Percentiles rank a stretch among this genome's conserved stretches.
Conservation (phyloP, 352 stramenopile species). For the Globisporangium yorkense region DNA sequence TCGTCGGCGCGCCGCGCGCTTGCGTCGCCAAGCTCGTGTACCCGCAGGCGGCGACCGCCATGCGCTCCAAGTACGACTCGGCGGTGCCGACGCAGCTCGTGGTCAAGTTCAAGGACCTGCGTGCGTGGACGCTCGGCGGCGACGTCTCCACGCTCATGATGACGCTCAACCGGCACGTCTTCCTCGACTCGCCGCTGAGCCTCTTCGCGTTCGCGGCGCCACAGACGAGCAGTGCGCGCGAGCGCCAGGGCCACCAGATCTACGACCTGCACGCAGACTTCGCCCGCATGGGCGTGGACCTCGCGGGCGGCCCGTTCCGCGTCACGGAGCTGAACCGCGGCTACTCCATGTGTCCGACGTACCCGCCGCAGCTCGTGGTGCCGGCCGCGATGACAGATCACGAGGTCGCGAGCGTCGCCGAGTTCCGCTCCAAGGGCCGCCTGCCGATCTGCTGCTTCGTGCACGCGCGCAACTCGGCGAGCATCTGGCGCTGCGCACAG, state of each 20-base stretch:
- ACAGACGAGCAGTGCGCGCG: constrained; percentile 11
- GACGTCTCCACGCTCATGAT: constrained; percentile 60
- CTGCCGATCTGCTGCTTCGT: constrained; percentile 83
- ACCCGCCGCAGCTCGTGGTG: constrained; percentile 70
- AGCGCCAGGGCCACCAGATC: constrained; percentile 45
- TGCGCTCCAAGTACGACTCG: constrained; percentile 23
- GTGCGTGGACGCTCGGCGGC: constrained; percentile 60
- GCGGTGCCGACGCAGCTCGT: constrained; percentile 51
- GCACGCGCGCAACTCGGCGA: constrained; percentile 54
- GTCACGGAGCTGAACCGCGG: constrained; percentile 58
- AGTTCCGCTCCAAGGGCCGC: constrained; percentile 78
- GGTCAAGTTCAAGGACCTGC: constrained; percentile 78
- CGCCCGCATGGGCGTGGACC: constrained; percentile 58
- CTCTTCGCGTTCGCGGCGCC: constrained; percentile 57
- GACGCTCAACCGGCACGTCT: constrained; percentile 64
- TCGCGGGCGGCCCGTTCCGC: constrained; percentile 34
- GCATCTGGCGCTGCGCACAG: constrained; percentile 82
- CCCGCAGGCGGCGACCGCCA: constrained; percentile 31
- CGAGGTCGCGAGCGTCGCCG: constrained; percentile 57
- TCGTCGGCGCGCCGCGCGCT: constrained; percentile 54
- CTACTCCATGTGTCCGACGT: constrained; percentile 79
- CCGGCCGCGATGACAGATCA: constrained; percentile 53
- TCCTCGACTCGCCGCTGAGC: constrained; percentile 60
- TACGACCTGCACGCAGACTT: constrained; percentile 71
- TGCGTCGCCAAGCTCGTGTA: constrained; percentile 68